Conservation (phyloP, 345 rosid species). For the Eucalyptus pauciflora region DNA sequence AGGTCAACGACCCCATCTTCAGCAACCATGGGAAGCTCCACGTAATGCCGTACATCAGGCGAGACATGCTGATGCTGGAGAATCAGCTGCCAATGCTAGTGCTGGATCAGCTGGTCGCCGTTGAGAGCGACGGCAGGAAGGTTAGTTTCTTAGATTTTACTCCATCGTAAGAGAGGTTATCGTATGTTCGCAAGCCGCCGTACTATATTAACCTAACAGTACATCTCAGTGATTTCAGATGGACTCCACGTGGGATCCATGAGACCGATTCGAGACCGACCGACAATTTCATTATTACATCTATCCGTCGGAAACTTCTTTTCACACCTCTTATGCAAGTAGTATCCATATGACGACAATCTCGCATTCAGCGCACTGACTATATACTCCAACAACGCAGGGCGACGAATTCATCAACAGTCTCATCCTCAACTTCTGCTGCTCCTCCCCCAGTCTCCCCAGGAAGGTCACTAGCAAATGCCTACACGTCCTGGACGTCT, state of each 20-base stretch:
- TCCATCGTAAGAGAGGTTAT: neutral
- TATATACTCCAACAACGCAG: neutral
- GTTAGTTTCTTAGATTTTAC: neutral
- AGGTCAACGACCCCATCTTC: neutral
- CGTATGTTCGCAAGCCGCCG: rapidly evolving
- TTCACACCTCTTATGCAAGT: neutral
- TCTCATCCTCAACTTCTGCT: neutral
- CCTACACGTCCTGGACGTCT: neutral
- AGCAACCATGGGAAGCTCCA: neutral
- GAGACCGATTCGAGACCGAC: neutral
- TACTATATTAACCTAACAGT: neutral
- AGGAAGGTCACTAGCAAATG: neutral
- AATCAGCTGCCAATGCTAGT: neutral
- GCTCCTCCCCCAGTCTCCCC: no score
- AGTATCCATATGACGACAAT: rapidly evolving
- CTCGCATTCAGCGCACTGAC: neutral
- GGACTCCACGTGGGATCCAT: neutral
- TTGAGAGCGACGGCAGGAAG: neutral
- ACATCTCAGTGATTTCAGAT: neutral
- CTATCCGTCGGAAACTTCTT: neutral
- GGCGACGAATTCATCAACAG: neutral
- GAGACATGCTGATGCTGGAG: neutral
- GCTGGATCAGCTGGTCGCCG: neutral
- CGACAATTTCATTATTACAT: neutral
- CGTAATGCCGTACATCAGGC: neutral